phyloP scores from a whole-genome alignment of 306 rosid species.

The Vigna reflexopilosa region DNA sequence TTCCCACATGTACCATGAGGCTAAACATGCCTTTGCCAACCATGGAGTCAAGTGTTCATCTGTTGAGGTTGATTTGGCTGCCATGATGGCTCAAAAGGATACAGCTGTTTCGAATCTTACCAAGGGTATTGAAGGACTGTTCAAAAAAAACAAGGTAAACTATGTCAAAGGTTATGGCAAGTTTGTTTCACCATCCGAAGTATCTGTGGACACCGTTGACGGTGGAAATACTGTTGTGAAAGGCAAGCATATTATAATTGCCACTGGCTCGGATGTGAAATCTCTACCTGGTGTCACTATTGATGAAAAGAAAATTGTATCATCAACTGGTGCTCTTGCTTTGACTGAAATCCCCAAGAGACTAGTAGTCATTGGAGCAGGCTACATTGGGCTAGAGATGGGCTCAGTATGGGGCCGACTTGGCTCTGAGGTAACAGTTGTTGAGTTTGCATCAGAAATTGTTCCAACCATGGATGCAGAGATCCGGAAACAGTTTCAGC shows the following conservation, averaged over 20 bases:
- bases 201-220: slow-evolving; percentile 80
- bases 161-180: slow-evolving; percentile 97
- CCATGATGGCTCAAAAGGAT: slow-evolving; percentile 95
- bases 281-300: slow-evolving; percentile 88
- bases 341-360: slow-evolving; percentile 88
- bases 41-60: slow-evolving; percentile 89
- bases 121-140: slow-evolving; percentile 89
- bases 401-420: slow-evolving; percentile 98
- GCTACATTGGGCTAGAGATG: slow-evolving; percentile 98
- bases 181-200: slow-evolving; percentile 80
- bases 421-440: slow-evolving; percentile 92
- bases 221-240: slow-evolving; percentile 80
- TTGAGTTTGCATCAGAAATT: slow-evolving; percentile 90
- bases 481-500: slow-evolving; percentile 93
- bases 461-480: slow-evolving; percentile 97
- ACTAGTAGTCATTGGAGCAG: slow-evolving; percentile 94
- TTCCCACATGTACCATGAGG: slow-evolving; percentile 97
- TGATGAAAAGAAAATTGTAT: slow-evolving; percentile 94
- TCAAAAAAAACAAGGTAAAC: slow-evolving; percentile 96
- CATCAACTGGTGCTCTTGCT: slow-evolving; percentile 95
- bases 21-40: slow-evolving; percentile 77
- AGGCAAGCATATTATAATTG: slow-evolving; percentile 88
- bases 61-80: slow-evolving; percentile 88
- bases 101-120: slow-evolving; percentile 91
- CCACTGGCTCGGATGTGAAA: slow-evolving; percentile 97